Conservation (phyloP, 169 alveolate species). For the Perkinsus chesapeaki region DNA sequence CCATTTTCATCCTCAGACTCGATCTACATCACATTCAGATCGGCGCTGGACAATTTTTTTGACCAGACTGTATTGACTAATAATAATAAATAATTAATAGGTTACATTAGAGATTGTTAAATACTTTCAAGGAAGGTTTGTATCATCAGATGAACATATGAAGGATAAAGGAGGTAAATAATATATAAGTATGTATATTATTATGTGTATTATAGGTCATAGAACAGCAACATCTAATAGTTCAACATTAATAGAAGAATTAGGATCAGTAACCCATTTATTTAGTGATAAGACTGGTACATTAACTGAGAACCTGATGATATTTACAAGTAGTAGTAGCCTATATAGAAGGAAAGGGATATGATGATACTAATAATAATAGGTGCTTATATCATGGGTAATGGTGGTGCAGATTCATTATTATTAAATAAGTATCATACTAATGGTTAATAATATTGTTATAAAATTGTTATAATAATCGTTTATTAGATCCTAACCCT, state of each 20-base stretch:
- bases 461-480: not conserved
- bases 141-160: slow-evolving; percentile 51
- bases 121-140: slow-evolving; percentile 53
- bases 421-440: not conserved
- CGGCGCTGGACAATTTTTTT: too few species aligned
- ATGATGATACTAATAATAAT: not conserved
- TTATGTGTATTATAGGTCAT: slow-evolving; percentile 42
- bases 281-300: slow-evolving; percentile 98
- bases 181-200: slow-evolving; percentile 46
- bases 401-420: not conserved
- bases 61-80: too few species aligned
- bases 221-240: slow-evolving; percentile 64
- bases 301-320: slow-evolving; percentile 91
- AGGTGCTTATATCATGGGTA: not conserved
- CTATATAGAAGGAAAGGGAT: not conserved
- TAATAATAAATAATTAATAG: too few species aligned
- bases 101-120: slow-evolving; percentile 52
- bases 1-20: too few species aligned
- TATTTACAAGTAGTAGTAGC: slow-evolving; percentile 56
- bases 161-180: not conserved
- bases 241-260: slow-evolving; percentile 80
- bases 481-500: not conserved
- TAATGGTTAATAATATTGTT: not conserved
- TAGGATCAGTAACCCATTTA: slow-evolving; percentile 90
- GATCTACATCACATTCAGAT: too few species aligned